Evolutionary conservation across 352 stramenopile species (phyloP), one percentile per base, ranked within the genome.

Genomic region (Phytophthora ohioensis): DNA sequence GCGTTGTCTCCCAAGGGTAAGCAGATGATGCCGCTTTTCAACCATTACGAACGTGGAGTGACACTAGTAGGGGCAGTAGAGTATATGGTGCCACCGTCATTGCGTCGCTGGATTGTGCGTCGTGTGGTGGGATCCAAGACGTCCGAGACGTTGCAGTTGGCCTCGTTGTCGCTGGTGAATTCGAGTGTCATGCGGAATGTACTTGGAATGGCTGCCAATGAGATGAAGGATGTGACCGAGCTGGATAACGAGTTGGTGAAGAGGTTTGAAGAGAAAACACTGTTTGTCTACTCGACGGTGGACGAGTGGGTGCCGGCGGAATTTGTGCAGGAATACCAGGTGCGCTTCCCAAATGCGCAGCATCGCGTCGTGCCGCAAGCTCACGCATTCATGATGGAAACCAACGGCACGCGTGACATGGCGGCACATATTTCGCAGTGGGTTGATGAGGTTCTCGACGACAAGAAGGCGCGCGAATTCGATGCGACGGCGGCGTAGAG

Each of bases 331-430:
- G 48, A 85, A 31, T 88, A 87, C 45, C 79, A 89, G 49, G 59
- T 82, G 30, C 67, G 69, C 38, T 92, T 91, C 53, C 57, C 66
- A 6, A 75, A 79, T 3, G 78, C 75, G 5, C 69, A 75, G 13
- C 81, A 91, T 60, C 76, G 79, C 15, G 56, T 91, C 42, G 72
- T 92, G 12, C 76, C 80, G 2, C 79, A 91, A 73, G 67, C 67
- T 47, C 86, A 93, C 46, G 86, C 79, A n/a, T 93, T 93, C 61
- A 93, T 93, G 86, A 90, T 92, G 82, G 83, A 89, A 36, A 32
- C 21, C 0, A 80, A 90, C 32, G 86, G 86, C 46, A 84, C 84
- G 65, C 69, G 73, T 11, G 82, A 90, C 53, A 93, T 93, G 84
- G 82, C 81, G 9, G 76, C 66, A 13, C 82, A 88, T 53, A 91